phyloP scores from a whole-genome alignment of 768 basidiomycete genomes.

The Pleurotus salmoneostramineus region DNA sequence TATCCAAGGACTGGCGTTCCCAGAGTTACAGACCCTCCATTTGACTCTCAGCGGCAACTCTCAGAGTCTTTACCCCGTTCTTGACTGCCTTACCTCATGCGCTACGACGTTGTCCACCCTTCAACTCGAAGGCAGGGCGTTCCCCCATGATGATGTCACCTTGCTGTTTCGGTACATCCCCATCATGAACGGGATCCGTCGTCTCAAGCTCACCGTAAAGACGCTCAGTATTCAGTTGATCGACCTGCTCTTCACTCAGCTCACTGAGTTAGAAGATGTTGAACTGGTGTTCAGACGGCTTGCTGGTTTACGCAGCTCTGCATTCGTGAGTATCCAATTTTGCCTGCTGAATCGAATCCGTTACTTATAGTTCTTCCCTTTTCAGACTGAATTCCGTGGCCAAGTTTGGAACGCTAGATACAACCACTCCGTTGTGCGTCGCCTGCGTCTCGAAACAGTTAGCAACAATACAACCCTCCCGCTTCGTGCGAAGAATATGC shows the following conservation, averaged over 20 bases:
- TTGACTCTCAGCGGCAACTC: neutral
- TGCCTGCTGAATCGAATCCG: neutral
- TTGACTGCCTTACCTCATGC: neutral
- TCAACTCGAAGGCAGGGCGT: neutral
- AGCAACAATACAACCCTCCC: neutral
- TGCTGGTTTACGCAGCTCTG: neutral
- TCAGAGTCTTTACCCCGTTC: neutral
- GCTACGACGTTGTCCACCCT: neutral
- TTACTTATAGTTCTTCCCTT: neutral
- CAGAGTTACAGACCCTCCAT: neutral
- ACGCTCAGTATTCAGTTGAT: neutral
- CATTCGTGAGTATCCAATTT: neutral
- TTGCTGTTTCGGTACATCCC: neutral
- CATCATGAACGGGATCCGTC: neutral
- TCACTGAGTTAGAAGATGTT: neutral
- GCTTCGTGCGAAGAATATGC: neutral
- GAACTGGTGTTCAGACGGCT: slow-evolving; percentile 1
- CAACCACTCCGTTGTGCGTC: neutral
- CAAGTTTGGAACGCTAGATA: neutral
- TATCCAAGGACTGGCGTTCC: neutral
- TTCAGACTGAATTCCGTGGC: neutral
- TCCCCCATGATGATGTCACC: neutral
- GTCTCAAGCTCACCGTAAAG: neutral
- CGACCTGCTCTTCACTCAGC: neutral
- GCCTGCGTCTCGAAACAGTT: neutral